Evolutionary conservation across 176 grass and related monocot species (phyloP).

Genomic region (Phragmites australis): DNA sequence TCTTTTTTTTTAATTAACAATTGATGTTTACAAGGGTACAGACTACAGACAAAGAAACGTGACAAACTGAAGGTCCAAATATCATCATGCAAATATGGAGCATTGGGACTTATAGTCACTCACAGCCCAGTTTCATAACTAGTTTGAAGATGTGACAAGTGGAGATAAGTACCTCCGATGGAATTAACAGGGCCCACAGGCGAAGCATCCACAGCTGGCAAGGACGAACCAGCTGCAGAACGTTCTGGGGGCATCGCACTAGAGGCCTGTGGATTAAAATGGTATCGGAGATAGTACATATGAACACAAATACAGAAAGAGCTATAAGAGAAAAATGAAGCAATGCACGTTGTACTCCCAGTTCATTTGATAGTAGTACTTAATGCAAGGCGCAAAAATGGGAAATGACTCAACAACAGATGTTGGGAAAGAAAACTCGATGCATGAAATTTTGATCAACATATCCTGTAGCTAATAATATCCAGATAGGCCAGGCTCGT

Average conservation of each 20-base stretch:
- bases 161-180: constrained; percentile 37
- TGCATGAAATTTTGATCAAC: neutral
- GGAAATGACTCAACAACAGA: neutral
- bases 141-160: constrained; percentile 21
- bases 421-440: neutral
- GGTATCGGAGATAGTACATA: constrained; percentile 2
- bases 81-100: neutral
- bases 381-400: neutral
- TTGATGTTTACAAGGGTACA: neutral
- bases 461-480: neutral
- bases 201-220: constrained; percentile 34
- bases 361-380: neutral
- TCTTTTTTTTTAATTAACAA: no score
- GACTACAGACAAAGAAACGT: neutral
- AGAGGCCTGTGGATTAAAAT: constrained; percentile 46
- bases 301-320: neutral
- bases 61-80: constrained; percentile 4
- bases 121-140: neutral
- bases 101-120: neutral
- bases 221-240: constrained; percentile 14
- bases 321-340: neutral
- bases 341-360: neutral
- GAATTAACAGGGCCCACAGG: constrained; percentile 25
- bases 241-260: constrained; percentile 40
- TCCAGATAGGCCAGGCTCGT: neutral